These are phyloP conservation scores for Daldinia bambusicola DNA, from an alignment of 495 filamentous ascomycete species.

Conservation along the genomic window DNA sequence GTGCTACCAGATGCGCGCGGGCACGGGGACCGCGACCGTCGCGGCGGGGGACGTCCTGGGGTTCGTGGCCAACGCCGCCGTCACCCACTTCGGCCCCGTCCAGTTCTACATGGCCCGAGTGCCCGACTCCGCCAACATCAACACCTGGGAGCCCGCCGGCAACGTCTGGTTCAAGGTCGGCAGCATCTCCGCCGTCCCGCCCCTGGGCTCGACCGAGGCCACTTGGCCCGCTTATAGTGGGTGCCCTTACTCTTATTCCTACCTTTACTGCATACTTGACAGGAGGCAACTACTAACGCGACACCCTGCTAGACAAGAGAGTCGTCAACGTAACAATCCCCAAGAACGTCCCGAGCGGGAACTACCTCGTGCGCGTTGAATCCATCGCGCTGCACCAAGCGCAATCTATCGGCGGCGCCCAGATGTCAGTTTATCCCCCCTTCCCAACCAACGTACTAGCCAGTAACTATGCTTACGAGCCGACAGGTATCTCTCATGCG, in stretches of 20 bases:
- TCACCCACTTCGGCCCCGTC: conserved; percentile 60
- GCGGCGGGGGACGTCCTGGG: conserved; percentile 54
- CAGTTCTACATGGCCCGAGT: conserved; percentile 62
- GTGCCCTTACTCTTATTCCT: no score
- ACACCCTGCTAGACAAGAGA: conserved; percentile 43
- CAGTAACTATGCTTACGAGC: no score
- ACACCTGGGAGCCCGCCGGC: conserved; percentile 58
- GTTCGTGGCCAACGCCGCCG: conserved; percentile 55
- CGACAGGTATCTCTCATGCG: conserved; percentile 49
- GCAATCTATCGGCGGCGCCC: conserved; percentile 51
- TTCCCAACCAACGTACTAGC: no score
- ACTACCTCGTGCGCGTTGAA: conserved; percentile 55
- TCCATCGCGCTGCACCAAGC: conserved; percentile 55
- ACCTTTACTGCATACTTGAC: no score
- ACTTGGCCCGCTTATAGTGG: conserved; percentile 56
- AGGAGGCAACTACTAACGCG: no score
- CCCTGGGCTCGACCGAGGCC: conserved; percentile 39
- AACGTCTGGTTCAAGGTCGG: conserved; percentile 63
- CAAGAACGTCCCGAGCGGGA: conserved; percentile 52
- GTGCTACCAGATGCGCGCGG: conserved; percentile 54
- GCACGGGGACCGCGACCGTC: conserved; percentile 48
- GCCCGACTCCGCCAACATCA: conserved; percentile 52
- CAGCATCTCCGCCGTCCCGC: conserved; percentile 49
- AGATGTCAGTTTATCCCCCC: conserved; percentile 36
- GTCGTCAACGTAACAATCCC: conserved; percentile 53